These are phyloP conservation scores for Coemansia sp. DNA, from an alignment of 192 early-diverging fungal genomes.

Conservation along the genomic window DNA sequence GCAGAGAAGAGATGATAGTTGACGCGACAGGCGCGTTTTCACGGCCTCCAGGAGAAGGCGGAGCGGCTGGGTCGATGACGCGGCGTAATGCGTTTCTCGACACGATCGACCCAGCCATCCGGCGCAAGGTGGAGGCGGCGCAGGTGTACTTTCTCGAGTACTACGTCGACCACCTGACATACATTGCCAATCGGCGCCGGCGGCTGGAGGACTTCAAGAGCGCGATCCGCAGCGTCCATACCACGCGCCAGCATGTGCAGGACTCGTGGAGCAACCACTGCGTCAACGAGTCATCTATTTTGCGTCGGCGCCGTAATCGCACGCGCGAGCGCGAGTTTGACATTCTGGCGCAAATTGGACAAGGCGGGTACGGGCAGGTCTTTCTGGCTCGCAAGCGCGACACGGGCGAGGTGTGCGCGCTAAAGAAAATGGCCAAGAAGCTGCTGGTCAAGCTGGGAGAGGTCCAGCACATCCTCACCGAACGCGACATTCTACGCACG, in stretches of 20 bases:
- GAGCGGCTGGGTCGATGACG: conserved; percentile 43
- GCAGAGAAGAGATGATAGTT: conserved; percentile 17
- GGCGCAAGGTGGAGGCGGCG: conserved; percentile 54
- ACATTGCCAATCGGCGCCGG: conserved; percentile 67
- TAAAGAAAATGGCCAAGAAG: conserved; percentile 79
- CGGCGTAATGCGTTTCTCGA: conserved; percentile 52
- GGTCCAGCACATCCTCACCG: conserved; percentile 73
- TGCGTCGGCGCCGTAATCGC: conserved; percentile 73
- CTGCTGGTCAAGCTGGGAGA: conserved; percentile 66
- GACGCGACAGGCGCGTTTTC: conserved; percentile 15
- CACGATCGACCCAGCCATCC: conserved; percentile 51
- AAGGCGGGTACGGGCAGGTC: conserved; percentile 82
- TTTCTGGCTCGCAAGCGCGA: conserved; percentile 73
- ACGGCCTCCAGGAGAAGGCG: conserved; percentile 12
- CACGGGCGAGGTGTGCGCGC: conserved; percentile 69
- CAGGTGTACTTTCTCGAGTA: conserved; percentile 77
- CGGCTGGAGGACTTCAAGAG: conserved; percentile 62
- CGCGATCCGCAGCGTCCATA: conserved; percentile 47
- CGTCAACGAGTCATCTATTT: conserved; percentile 59
- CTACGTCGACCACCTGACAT: conserved; percentile 79
- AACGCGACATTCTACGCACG: conserved; percentile 74
- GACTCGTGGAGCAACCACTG: conserved; percentile 45
- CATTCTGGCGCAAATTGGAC: conserved; percentile 74
- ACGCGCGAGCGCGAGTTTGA: conserved; percentile 69
- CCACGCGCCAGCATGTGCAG: conserved; percentile 43